Evolutionary conservation across 805 yeast species (phyloP).

Genomic region (Yarrowia alimentaria): DNA sequence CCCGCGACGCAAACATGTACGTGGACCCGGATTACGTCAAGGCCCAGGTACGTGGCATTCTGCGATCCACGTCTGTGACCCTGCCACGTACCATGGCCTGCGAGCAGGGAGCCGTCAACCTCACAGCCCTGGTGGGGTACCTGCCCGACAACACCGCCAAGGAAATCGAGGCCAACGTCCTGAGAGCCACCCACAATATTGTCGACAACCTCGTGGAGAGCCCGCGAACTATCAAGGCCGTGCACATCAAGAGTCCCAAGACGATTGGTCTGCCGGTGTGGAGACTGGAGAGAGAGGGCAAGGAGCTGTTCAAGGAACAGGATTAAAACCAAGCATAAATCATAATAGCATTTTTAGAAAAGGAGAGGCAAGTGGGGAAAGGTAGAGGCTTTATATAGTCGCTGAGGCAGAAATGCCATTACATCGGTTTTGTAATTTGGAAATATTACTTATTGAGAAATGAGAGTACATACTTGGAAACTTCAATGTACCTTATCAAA

Average conservation of each 20-base stretch:
- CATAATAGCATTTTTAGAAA: neutral
- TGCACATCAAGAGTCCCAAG: slow-evolving; percentile 63
- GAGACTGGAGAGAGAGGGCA: slow-evolving; percentile 18
- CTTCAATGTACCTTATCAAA: no score
- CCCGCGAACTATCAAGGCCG: slow-evolving; percentile 49
- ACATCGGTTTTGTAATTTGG: no score
- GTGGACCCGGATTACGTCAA: slow-evolving; percentile 64
- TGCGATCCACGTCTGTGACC: slow-evolving; percentile 62
- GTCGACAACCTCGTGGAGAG: slow-evolving; percentile 44
- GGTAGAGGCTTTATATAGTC: no score
- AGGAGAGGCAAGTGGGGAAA: no score
- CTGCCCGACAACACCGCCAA: slow-evolving; percentile 47
- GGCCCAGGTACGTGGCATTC: slow-evolving; percentile 63
- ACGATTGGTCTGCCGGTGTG: slow-evolving; percentile 60
- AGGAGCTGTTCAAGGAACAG: slow-evolving; percentile 1
- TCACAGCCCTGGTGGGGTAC: slow-evolving; percentile 37
- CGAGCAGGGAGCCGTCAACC: slow-evolving; percentile 51
- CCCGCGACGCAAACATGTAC: slow-evolving; percentile 38
- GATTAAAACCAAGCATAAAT: neutral
- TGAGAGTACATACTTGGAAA: no score
- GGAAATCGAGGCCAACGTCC: slow-evolving; percentile 52
- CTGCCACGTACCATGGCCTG: slow-evolving; percentile 60
- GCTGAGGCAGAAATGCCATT: no score
- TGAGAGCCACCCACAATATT: slow-evolving; percentile 51
- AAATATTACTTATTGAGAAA: no score